phyloP scores from a whole-genome alignment of 2,329 filamentous ascomycete species.

The Penicillium sp. region DNA sequence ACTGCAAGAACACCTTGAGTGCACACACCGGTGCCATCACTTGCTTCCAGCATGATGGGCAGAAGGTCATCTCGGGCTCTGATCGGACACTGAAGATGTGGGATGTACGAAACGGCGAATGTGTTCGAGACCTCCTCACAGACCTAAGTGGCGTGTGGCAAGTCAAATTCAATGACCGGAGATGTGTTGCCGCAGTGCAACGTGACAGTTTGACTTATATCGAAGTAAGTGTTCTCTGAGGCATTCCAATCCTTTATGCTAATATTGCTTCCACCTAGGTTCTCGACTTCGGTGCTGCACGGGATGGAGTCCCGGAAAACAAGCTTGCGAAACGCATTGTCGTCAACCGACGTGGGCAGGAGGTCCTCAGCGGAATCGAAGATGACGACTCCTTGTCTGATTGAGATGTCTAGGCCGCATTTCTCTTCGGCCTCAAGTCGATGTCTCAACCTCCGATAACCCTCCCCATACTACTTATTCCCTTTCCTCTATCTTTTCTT shows the following conservation, averaged over 20 bases:
- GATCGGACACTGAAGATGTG: constrained; percentile 98
- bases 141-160: constrained; percentile 98
- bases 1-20: constrained; percentile 84
- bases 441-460: background rate
- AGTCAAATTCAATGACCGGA: constrained; percentile 92
- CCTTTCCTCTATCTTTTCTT: constrained; percentile 16
- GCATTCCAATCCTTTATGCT: constrained; percentile 2
- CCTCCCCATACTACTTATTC: constrained; percentile 6
- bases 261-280: constrained; percentile 59
- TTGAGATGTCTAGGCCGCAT: background rate
- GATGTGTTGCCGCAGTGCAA: constrained; percentile 95
- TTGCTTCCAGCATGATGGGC: constrained; percentile 95
- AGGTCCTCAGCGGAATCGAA: constrained; percentile 33
- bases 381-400: constrained; percentile 38
- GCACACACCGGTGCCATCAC: constrained; percentile 97
- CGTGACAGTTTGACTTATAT: constrained; percentile 90
- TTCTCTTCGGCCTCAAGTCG: background rate
- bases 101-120: constrained; percentile 90
- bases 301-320: constrained; percentile 77
- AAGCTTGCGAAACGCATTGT: constrained; percentile 75
- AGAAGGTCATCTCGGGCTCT: constrained; percentile 94
- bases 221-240: constrained; percentile 65
- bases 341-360: constrained; percentile 44
- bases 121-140: constrained; percentile 86
- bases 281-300: constrained; percentile 90